A percentile compares a stretch with the other conserved stretches of the same genome.
Evolutionary conservation across 2,329 filamentous ascomycete species (phyloP).

Genomic region (Phoma sp.): DNA sequence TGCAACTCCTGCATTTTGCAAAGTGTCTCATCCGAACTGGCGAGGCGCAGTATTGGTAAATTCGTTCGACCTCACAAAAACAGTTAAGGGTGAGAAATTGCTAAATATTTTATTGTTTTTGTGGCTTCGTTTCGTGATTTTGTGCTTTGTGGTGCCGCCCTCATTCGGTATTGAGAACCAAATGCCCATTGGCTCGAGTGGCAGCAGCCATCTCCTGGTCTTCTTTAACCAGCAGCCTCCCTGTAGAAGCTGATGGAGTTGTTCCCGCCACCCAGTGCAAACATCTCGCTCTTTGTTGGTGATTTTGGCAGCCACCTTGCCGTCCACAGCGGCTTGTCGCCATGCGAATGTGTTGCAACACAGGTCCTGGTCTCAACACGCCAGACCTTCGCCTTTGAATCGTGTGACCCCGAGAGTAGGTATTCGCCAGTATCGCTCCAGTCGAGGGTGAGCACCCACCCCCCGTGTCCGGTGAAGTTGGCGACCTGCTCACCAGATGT

Average conservation of each 20-base stretch:
- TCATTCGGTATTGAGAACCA: no score
- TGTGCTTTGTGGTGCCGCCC: no score
- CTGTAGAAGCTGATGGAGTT: conserved; percentile 48
- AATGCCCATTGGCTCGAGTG: background rate
- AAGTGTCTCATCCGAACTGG: no score
- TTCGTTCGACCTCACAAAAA: no score
- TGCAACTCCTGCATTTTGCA: no score
- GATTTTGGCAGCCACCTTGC: conserved; percentile 49
- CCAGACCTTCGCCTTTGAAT: conserved; percentile 97
- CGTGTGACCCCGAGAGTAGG: conserved; percentile 84
- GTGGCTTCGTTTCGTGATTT: no score
- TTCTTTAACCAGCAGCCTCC: conserved; percentile 47
- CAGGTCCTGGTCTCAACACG: conserved; percentile 82
- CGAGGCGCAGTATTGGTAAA: no score
- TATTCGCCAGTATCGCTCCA: conserved; percentile 95
- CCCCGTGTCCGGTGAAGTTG: conserved; percentile 77
- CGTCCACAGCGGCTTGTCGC: conserved; percentile 57
- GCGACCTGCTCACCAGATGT: conserved; percentile 90
- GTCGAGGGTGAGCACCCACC: conserved; percentile 89
- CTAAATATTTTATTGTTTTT: no score
- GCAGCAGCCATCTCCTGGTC: background rate
- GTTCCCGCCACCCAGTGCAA: conserved; percentile 47
- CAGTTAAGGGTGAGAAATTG: no score
- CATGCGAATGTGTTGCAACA: conserved; percentile 92
- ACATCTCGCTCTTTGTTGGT: conserved; percentile 47